Conservation (phyloP, 257 asterid genomes). For the Solanum boliviense region DNA sequence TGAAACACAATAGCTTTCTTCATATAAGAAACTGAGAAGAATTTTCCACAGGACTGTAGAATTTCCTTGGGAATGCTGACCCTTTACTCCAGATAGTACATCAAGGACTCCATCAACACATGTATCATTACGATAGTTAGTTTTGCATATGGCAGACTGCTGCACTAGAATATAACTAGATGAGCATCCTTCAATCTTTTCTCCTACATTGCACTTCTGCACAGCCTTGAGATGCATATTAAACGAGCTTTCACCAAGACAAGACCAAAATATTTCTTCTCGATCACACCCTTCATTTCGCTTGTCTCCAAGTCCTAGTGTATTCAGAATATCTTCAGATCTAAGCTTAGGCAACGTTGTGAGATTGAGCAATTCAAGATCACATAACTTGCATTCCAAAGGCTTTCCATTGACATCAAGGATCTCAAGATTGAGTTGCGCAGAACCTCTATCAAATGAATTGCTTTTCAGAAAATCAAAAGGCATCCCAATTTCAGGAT, state of each 20-base stretch:
- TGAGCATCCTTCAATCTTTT: constrained; percentile 16
- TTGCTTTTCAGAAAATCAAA: constrained; percentile 21
- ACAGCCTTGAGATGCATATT: constrained; percentile 55
- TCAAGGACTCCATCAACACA: constrained; percentile 54
- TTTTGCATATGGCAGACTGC: constrained; percentile 30
- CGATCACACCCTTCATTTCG: constrained; percentile 13
- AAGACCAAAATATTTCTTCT: constrained; percentile 16
- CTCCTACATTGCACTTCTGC: constrained; percentile 21
- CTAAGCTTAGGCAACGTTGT: constrained; percentile 16
- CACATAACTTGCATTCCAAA: constrained; percentile 54
- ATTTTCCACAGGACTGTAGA: constrained; percentile 66
- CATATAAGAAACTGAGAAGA: constrained; percentile 58
- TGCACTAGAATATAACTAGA: constrained; percentile 41
- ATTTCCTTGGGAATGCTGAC: constrained; percentile 16
- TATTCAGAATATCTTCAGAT: constrained; percentile 16
- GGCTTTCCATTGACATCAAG: constrained; percentile 64
- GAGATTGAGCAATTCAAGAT: constrained; percentile 58
- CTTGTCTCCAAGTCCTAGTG: constrained; percentile 21
- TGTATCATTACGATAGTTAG: constrained; percentile 16
- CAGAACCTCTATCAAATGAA: constrained; percentile 16
- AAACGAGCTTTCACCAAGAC: constrained; percentile 27
- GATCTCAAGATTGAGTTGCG: constrained; percentile 57
- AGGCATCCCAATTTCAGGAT: constrained; percentile 49
- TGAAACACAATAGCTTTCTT: constrained; percentile 49
- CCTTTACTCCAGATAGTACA: constrained; percentile 44